Base-by-base conservation (phyloP, 805 yeast species). In the Ogataea paradorogensis region DNA sequence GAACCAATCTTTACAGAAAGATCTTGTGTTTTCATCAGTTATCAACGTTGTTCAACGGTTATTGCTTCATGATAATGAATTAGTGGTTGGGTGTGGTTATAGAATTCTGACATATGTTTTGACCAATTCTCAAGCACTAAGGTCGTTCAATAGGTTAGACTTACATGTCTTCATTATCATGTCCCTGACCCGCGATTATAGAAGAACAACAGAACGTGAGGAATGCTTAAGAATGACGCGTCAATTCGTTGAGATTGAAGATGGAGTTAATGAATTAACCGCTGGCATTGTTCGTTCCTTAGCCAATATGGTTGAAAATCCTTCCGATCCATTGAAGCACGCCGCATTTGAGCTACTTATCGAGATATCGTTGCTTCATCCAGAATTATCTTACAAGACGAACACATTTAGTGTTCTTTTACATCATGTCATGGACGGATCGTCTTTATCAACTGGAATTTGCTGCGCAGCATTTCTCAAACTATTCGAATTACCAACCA, bases 211-310 rank as follows among this genome's bases (percentile, higher is more conserved):
- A 2, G 96, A 90, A 52, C 73, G 89, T 44, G 82, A 79, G 33
- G 88, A 89, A 53, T 93, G 95, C 0, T 53, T 91, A 23, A 84
- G 82, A 51, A 64, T 88, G 18, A 63, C 88, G 0, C 69, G 96
- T 21, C 66, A 71, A 23, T 77, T 84, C 42, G 52, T 84, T 2
- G 80, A 73, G 27, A 65, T 78, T 2, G 71, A 69, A 1, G 65
- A 57, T 56, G 91, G 88, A 2, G 62, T 69, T 6, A 59, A 66
- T 15, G 73, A 70, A 49, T 53, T 84, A 13, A 71, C 81, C 0
- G 67, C 74, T 13, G 90, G 90, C 0, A 71, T 86, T 3, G 71
- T 84, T 3, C 73, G 84, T 32, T 78, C 90, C 0, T 51, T 91
- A 2, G 77, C 84, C 3, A 71, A 85, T 10, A 64, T 81, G 1